Percentiles rank a stretch among this genome's conserved stretches.
phyloP scores from a whole-genome alignment of 2,329 filamentous ascomycete genomes.

The Arthroderma uncinatum region DNA sequence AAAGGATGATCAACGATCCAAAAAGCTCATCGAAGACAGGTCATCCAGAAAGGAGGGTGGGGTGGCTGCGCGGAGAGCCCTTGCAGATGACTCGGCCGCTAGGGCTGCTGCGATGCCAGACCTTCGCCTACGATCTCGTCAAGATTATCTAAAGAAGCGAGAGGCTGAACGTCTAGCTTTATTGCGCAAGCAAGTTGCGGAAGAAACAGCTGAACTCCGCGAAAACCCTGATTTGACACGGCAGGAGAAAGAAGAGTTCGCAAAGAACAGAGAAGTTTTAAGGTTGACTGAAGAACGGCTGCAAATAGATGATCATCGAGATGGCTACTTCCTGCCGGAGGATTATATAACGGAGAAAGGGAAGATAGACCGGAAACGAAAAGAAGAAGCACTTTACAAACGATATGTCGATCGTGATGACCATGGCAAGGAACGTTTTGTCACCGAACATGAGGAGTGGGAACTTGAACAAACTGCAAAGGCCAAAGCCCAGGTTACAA shows the following conservation, averaged over 20 bases:
- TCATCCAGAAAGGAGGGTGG: conserved; percentile 46
- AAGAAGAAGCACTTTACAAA: conserved; percentile 81
- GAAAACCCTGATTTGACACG: conserved; percentile 65
- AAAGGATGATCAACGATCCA: conserved; percentile 59
- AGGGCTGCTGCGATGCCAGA: conserved; percentile 65
- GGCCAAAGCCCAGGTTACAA: conserved; percentile 73
- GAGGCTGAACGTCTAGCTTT: conserved; percentile 75
- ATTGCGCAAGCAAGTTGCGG: conserved; percentile 78
- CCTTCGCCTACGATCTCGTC: conserved; percentile 69
- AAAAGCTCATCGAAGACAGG: conserved; percentile 54
- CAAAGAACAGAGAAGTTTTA: conserved; percentile 72
- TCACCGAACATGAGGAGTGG: conserved; percentile 95
- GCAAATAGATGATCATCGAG: conserved; percentile 78
- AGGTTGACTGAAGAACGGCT: conserved; percentile 73
- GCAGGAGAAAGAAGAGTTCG: conserved; percentile 76
- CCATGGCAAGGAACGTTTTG: conserved; percentile 74
- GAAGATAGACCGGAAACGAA: conserved; percentile 75
- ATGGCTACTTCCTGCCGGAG: conserved; percentile 87
- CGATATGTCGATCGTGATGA: conserved; percentile 81
- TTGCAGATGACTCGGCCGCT: conserved; percentile 57
- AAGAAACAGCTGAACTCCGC: conserved; percentile 71
- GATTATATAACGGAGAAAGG: conserved; percentile 92
- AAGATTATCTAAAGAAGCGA: conserved; percentile 88
- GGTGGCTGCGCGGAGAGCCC: conserved; percentile 48
- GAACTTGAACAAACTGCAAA: conserved; percentile 80